phyloP scores from a whole-genome alignment of 768 basidiomycete genomes.

The Mycena galericulata region DNA sequence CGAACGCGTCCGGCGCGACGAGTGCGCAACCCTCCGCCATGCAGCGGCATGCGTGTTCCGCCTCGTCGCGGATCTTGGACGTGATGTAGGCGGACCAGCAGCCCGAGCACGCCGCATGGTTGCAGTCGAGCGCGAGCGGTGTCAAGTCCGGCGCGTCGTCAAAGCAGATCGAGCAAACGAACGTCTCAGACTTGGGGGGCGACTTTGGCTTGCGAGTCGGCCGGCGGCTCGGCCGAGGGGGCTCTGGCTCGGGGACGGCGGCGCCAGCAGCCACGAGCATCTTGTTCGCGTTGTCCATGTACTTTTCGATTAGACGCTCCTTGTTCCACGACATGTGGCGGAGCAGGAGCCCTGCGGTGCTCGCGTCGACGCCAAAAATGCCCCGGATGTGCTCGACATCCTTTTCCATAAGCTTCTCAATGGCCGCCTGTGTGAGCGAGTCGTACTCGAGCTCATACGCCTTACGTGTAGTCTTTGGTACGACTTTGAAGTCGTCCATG shows the following conservation, averaged over 20 bases:
- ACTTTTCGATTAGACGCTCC: conserved; percentile 95
- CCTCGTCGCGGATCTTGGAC: conserved; percentile 87
- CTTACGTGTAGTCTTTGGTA: conserved; percentile 68
- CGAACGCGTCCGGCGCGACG: conserved; percentile 72
- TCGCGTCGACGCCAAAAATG: conserved; percentile 91
- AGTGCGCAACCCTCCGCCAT: conserved; percentile 84
- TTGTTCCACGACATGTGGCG: conserved; percentile 94
- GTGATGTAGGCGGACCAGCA: conserved; percentile 88
- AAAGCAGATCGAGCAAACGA: conserved; percentile 95
- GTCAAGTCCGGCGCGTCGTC: conserved; percentile 72
- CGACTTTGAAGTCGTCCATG: conserved; percentile 76
- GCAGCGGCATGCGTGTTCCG: conserved; percentile 78
- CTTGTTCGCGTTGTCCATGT: conserved; percentile 89
- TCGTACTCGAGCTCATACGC: conserved; percentile 90
- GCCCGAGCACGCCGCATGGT: conserved; percentile 83
- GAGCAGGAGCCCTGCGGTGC: conserved; percentile 81
- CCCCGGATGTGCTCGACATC: conserved; percentile 90
- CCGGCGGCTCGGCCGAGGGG: conserved; percentile 49
- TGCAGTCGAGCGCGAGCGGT: conserved; percentile 81
- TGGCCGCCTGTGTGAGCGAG: conserved; percentile 74
- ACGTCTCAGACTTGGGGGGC: conserved; percentile 59
- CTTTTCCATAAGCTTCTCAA: conserved; percentile 81
- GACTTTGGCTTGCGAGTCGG: conserved; percentile 40
- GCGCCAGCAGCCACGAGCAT: conserved; percentile 83
- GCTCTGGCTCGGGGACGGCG: conserved; percentile 57